A percentile compares a stretch with the other conserved stretches of the same genome.
phyloP scores from a whole-genome alignment of 2,329 filamentous ascomycete genomes.

The Arthrinium phaeospermum region DNA sequence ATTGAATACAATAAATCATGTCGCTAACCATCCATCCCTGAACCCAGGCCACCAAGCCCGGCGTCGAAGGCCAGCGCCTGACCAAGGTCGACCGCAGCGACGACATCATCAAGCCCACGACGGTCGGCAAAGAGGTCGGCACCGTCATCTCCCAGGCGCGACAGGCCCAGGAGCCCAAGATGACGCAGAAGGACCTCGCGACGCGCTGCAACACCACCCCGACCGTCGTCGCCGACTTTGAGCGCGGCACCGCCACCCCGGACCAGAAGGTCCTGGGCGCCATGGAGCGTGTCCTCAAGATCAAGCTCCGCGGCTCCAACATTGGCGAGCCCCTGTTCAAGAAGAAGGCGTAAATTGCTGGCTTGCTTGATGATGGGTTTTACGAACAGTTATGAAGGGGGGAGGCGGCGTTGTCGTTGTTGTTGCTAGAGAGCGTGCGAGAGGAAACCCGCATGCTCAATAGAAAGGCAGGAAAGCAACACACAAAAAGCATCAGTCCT shows the following conservation, averaged over 20 bases:
- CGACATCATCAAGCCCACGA: constrained; percentile 97
- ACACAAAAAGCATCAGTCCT: background rate
- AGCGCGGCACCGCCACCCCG: constrained; percentile 77
- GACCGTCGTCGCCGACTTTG: constrained; percentile 81
- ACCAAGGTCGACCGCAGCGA: constrained; percentile 98
- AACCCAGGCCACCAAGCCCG: constrained; percentile 52
- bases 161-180: constrained; percentile 83
- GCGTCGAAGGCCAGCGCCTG: constrained; percentile 86
- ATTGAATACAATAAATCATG: background rate
- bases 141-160: constrained; percentile 82
- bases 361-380: background rate
- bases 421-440: constrained; percentile 7
- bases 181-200: constrained; percentile 90
- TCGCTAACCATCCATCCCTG: background rate
- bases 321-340: constrained; percentile 84
- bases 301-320: constrained; percentile 84
- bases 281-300: constrained; percentile 85
- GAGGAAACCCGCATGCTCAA: constrained; percentile 6
- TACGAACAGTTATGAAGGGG: background rate
- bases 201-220: constrained; percentile 89
- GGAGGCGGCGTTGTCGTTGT: background rate
- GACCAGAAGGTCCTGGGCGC: constrained; percentile 81
- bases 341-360: constrained; percentile 22
- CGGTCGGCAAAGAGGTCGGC: constrained; percentile 80
- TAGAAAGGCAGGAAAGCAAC: background rate